These are phyloP conservation scores for Syncephalis fuscata DNA, from an alignment of 371 early-diverging fungal genomes.

Conservation along the genomic window DNA sequence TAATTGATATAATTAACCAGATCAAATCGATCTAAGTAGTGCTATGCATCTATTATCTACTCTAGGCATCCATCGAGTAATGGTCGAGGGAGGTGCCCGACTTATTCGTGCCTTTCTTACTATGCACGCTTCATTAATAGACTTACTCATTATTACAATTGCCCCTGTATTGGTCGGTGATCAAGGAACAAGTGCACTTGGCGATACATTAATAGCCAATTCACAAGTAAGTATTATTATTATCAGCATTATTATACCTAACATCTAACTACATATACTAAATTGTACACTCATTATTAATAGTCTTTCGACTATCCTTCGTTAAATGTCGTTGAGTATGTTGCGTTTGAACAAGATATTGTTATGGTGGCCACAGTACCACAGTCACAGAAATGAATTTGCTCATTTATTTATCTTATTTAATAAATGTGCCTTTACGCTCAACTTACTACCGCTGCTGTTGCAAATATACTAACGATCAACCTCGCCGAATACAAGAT, in stretches of 20 bases:
- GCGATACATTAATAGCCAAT: no score
- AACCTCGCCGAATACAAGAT: slow-evolving; percentile 35
- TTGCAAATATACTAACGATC: slow-evolving; percentile 6
- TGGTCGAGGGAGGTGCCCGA: slow-evolving; percentile 88
- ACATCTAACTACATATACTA: no score
- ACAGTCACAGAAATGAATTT: no score
- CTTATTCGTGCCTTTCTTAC: slow-evolving; percentile 55
- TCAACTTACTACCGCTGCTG: no score
- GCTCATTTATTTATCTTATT: no score
- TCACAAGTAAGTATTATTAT: no score
- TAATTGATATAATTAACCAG: background rate
- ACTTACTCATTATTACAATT: slow-evolving; percentile 55
- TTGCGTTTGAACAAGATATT: no score
- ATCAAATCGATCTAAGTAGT: slow-evolving; percentile 4
- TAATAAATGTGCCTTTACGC: no score
- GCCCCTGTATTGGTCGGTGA: slow-evolving; percentile 55
- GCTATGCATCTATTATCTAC: slow-evolving; percentile 11
- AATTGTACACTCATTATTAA: no score
- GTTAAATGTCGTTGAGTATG: no score
- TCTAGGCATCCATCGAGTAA: slow-evolving; percentile 34
- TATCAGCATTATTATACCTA: no score
- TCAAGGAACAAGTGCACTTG: slow-evolving; percentile 21
- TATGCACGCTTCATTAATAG: slow-evolving; percentile 12
- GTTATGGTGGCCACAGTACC: no score
- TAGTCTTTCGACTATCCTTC: slow-evolving; percentile 10